These are phyloP conservation scores for Sporisorium reilianum DNA, from an alignment of 1,284 basidiomycete species.

Conservation along the genomic window DNA sequence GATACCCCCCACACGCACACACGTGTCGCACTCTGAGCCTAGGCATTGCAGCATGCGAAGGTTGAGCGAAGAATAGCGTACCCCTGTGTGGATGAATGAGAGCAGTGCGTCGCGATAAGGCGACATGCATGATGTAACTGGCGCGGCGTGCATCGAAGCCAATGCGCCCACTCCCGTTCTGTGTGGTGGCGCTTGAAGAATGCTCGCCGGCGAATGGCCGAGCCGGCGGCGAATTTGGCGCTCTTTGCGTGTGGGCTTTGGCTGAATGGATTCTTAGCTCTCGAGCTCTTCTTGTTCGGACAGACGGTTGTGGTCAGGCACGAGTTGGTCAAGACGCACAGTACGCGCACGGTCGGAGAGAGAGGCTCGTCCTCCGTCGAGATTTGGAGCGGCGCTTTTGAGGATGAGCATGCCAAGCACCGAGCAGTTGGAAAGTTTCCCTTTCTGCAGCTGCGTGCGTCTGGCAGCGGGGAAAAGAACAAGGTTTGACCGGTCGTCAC, in stretches of 20 bases:
- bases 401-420: neutral
- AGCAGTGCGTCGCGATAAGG: neutral
- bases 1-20: slow-evolving; percentile 15
- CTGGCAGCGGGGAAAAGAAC: neutral
- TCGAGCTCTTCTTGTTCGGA: too few relatives aligned
- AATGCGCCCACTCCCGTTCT: neutral
- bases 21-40: neutral
- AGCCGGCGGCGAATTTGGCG: neutral
- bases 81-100: too few relatives aligned
- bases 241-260: too few relatives aligned
- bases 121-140: too few relatives aligned
- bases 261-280: too few relatives aligned
- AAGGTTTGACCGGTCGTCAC: neutral
- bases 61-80: too few relatives aligned
- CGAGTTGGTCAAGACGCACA: too few relatives aligned
- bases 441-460: neutral
- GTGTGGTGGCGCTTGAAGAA: neutral
- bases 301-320: too few relatives aligned
- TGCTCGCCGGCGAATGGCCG: neutral
- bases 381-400: neutral
- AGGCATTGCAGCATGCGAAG: too few relatives aligned
- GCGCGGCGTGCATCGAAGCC: neutral
- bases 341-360: too few relatives aligned
- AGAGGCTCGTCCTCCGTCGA: too few relatives aligned
- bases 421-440: neutral